Evolutionary conservation across 2,329 filamentous ascomycete species (phyloP), one percentile per base, ranked within the genome.

Genomic region (Pezicula radicicola): DNA sequence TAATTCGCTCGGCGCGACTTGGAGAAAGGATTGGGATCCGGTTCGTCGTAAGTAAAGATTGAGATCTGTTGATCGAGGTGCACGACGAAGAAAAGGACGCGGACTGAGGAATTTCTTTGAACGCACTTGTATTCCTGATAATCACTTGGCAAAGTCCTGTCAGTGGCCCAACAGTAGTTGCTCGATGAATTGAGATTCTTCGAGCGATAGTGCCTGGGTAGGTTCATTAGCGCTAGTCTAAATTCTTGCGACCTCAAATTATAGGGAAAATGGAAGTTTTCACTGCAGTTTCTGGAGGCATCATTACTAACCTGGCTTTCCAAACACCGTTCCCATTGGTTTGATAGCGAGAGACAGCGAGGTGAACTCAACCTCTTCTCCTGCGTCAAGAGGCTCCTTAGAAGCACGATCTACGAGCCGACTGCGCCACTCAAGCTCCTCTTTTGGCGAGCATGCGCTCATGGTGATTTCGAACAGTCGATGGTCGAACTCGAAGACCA

Each of bases 381-480:
- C 63, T 60, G 73, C 64, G 25, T 72, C 77, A 18, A 75, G 71
- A 15, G 76, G 72, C 47, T 81, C 76, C 56, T 75, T 75, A 18
- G 70, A 72, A 60, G 75, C 70, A 35, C 76, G 73, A 55, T 76
- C 75, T 28, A 75, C 69, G 19, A 96, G 74, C n/a, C 85, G 80
- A 15, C 74, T 76, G 56, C 86, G 85, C 93, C 94, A 99, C 61
- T 87, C 83, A 43, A 80, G 74, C 62, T 94, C 90, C 66, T 99
- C 93, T 39, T 80, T 83, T 1, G 83, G 76, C 1, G 88, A 93
- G 62, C 91, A 96, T 35, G 91, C 93, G 58, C 88, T 95, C 72
- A 96, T 78, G 39, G 97, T 84, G 15, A 96, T 71, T 69, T 97
- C 93, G 66, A 89, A 93, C 49, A 93, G 75, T 54, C 88, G 84